These are phyloP conservation scores for Dioscorea cayenensis DNA, from an alignment of 116 monocot species.

Conservation along the genomic window DNA sequence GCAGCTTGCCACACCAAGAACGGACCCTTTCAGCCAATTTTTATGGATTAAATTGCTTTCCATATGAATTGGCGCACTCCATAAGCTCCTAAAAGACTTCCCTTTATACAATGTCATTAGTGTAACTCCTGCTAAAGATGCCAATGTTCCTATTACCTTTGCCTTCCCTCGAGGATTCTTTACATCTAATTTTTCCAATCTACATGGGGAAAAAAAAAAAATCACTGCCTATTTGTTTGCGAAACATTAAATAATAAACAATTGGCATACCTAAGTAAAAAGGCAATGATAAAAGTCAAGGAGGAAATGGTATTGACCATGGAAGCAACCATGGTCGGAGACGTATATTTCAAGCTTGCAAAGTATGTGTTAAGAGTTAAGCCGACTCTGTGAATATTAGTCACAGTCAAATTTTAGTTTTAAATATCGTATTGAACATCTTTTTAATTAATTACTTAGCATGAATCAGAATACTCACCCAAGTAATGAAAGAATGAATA, in stretches of 20 bases:
- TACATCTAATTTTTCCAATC: slow-evolving; percentile 58
- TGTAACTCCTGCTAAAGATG: slow-evolving; percentile 74
- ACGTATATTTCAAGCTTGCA: slow-evolving; percentile 75
- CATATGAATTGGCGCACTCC: slow-evolving; percentile 40
- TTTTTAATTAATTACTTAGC: neutral
- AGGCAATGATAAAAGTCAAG: slow-evolving; percentile 78
- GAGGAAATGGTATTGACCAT: slow-evolving; percentile 79
- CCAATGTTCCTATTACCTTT: slow-evolving; percentile 61
- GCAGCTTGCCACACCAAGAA: slow-evolving; percentile 66
- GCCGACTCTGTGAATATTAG: slow-evolving; percentile 44
- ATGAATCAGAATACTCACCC: slow-evolving; percentile 31
- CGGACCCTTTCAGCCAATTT: slow-evolving; percentile 65
- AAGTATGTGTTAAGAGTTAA: slow-evolving; percentile 90
- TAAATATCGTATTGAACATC: neutral
- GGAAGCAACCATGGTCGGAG: slow-evolving; percentile 67
- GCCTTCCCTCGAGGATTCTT: slow-evolving; percentile 56
- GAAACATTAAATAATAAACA: neutral
- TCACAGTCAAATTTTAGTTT: neutral
- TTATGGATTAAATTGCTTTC: slow-evolving; percentile 52
- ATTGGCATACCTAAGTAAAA: slow-evolving; percentile 49
- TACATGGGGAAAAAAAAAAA: slow-evolving; percentile 1
- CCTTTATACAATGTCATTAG: slow-evolving; percentile 89
- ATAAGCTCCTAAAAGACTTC: slow-evolving; percentile 29
- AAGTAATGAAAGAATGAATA: slow-evolving; percentile 69
- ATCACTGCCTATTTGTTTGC: neutral